Evolutionary conservation across 306 rosid species (phyloP).

Genomic region (Quercus mongolica): DNA sequence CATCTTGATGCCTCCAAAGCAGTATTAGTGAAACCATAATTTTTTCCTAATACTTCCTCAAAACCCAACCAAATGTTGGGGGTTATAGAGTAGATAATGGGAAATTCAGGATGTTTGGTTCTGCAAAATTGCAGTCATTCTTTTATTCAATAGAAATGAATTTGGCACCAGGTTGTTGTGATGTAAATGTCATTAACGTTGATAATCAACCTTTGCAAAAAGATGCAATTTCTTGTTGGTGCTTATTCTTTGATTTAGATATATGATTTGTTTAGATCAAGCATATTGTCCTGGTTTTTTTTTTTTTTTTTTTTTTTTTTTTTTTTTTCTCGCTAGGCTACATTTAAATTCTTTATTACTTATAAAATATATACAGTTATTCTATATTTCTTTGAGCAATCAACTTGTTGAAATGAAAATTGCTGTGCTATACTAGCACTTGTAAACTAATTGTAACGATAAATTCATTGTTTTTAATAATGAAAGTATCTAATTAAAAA

Average conservation of each 20-base stretch:
- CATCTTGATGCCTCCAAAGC: constrained; percentile 75
- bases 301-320: background rate
- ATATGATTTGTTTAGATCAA: background rate
- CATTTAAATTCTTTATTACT: too few species aligned
- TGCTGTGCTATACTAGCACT: background rate
- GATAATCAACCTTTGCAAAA: background rate
- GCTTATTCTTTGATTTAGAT: background rate
- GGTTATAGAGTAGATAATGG: constrained; percentile 17
- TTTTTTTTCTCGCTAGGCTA: background rate
- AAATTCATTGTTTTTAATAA: background rate
- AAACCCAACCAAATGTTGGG: background rate
- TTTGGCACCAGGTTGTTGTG: constrained; percentile 24
- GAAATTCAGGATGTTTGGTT: constrained; percentile 19
- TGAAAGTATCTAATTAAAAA: background rate
- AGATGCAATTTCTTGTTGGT: constrained; percentile 10
- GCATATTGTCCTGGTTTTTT: background rate
- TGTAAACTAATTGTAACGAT: background rate
- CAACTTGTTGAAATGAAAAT: background rate
- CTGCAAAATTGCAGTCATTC: constrained; percentile 33
- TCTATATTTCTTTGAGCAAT: background rate
- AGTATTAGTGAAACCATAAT: constrained; percentile 35
- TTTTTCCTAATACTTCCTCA: background rate
- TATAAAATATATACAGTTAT: background rate
- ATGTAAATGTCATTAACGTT: constrained; percentile 35
- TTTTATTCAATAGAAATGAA: constrained; percentile 40